Base-by-base conservation (phyloP, 768 basidiomycete genomes). In the Suillus cothurnatus region DNA sequence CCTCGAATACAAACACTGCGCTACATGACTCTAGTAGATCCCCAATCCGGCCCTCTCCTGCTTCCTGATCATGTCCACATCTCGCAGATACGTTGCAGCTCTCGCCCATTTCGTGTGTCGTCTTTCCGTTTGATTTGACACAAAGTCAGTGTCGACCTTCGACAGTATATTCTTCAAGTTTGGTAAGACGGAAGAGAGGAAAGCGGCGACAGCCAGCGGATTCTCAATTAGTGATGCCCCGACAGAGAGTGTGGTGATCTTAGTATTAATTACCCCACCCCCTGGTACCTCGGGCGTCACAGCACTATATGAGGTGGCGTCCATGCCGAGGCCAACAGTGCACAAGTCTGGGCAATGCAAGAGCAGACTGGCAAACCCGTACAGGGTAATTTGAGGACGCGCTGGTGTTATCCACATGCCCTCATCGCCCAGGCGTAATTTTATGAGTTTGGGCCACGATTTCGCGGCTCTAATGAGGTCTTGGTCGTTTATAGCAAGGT, bases 211-310 rank as follows among this genome's bases (percentile, higher is more conserved):
- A 28, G 59, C 26, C 41, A 60, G 28, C 7, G 41, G 59, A 28
- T 53, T 49, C 7, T 52, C 31, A 5, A 53, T 60, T 14, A 32
- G 7, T 4, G 41, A 60, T 39, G 9, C 26, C 43, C 41, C 39
- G n/a, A 60, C 39, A 52, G 23, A 31, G 36, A 60, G 36, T 19
- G 59, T n/a, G 9, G 43, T 47, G 43, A 60, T 49, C 26, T 60
- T 60, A 17, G 41, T 60, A 23, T 60, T 60, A 23, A 21, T n/a
- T 11, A 60, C 28, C 28, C 58, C 58, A 43, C 34, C 58, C 28
- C 38, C 58, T 60, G 41, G 59, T 26, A 60, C 21, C n/a, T 26
- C n/a, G 11, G 59, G 38, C 11, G 58, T 49, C 58, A 60, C n/a
- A 60, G 14, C 36, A 12, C 17, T 32, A 12, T 39, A 39, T 26